phyloP scores from a whole-genome alignment of 495 filamentous ascomycete species.

The Neurospora pannonica region DNA sequence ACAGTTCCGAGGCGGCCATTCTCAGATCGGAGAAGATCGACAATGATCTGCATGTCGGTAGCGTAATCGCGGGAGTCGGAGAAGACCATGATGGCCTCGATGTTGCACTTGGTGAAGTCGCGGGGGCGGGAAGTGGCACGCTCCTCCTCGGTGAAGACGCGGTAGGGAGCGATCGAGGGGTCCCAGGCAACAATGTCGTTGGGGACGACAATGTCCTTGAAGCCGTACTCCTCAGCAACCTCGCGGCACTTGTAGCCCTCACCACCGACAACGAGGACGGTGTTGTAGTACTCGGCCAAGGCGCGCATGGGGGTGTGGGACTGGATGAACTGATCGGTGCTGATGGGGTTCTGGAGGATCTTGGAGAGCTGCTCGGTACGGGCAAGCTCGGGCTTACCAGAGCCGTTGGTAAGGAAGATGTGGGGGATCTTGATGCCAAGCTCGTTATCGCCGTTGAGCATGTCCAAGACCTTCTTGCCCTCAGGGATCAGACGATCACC shows the following conservation, averaged over 20 bases:
- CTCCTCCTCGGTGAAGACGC: constrained; percentile 50
- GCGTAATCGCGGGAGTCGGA: constrained; percentile 77
- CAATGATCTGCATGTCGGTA: constrained; percentile 76
- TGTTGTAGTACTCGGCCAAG: constrained; percentile 56
- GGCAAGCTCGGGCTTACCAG: constrained; percentile 50
- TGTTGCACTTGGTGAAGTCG: constrained; percentile 59
- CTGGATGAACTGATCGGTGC: constrained; percentile 59
- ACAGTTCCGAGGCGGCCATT: constrained; percentile 58
- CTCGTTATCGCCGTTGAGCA: constrained; percentile 58
- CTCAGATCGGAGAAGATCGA: constrained; percentile 70
- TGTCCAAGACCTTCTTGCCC: constrained; percentile 47
- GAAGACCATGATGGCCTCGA: constrained; percentile 76
- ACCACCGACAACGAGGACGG: constrained; percentile 56
- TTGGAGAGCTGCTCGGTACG: constrained; percentile 48
- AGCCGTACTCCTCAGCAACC: constrained; percentile 56
- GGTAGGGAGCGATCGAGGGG: constrained; percentile 51
- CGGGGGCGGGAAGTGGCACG: constrained; percentile 48
- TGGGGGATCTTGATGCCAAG: constrained; percentile 63
- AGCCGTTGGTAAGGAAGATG: constrained; percentile 62
- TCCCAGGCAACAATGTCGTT: constrained; percentile 60
- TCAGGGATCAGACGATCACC: constrained; percentile 55
- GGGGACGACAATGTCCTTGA: constrained; percentile 55
- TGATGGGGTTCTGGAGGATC: constrained; percentile 48
- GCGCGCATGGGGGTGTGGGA: constrained; percentile 59
- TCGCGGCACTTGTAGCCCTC: constrained; percentile 58